These are phyloP conservation scores for Chaetothyriales sp. DNA, from an alignment of 2,329 filamentous ascomycete species.

Conservation along the genomic window DNA sequence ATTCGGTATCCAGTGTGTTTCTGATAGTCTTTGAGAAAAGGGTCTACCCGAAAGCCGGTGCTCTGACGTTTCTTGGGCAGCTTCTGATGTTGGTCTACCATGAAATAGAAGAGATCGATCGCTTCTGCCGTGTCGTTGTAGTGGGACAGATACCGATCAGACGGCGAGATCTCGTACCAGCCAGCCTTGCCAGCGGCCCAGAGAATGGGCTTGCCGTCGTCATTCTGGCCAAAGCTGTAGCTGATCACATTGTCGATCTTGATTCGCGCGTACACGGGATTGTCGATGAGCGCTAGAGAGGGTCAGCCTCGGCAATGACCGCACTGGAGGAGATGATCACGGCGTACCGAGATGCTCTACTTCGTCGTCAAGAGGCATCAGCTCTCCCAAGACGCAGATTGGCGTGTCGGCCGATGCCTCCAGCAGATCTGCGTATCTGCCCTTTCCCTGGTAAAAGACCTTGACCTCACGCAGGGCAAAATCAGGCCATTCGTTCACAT, in stretches of 20 bases:
- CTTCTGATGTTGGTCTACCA: slow-evolving; percentile 43
- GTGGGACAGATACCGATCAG: slow-evolving; percentile 35
- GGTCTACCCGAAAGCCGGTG: slow-evolving; percentile 16
- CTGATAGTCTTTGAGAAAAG: slow-evolving; percentile 17
- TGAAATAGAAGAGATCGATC: slow-evolving; percentile 46
- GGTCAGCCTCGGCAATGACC: slow-evolving; percentile 24
- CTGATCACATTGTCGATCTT: slow-evolving; percentile 36
- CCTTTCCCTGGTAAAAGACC: slow-evolving; percentile 36
- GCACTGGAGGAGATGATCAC: slow-evolving; percentile 3
- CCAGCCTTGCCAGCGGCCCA: slow-evolving; percentile 51
- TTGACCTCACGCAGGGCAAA: slow-evolving; percentile 44
- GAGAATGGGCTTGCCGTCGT: slow-evolving; percentile 42
- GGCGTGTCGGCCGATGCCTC: slow-evolving; percentile 41
- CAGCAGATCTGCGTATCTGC: slow-evolving; percentile 41
- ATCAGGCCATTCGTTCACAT: slow-evolving; percentile 47
- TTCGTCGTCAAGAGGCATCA: slow-evolving; percentile 33
- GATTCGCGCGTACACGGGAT: slow-evolving; percentile 22
- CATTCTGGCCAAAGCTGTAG: slow-evolving; percentile 38
- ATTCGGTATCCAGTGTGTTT: slow-evolving; percentile 19
- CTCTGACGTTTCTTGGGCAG: slow-evolving; percentile 14
- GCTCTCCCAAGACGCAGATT: slow-evolving; percentile 41
- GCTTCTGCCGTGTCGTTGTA: slow-evolving; percentile 46
- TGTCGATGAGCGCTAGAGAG: slow-evolving; percentile 25
- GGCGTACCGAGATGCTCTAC: slow-evolving; percentile 30
- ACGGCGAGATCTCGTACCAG: slow-evolving; percentile 47